phyloP scores from a whole-genome alignment of 805 yeast species.

The Kodamaea fukazawae region DNA sequence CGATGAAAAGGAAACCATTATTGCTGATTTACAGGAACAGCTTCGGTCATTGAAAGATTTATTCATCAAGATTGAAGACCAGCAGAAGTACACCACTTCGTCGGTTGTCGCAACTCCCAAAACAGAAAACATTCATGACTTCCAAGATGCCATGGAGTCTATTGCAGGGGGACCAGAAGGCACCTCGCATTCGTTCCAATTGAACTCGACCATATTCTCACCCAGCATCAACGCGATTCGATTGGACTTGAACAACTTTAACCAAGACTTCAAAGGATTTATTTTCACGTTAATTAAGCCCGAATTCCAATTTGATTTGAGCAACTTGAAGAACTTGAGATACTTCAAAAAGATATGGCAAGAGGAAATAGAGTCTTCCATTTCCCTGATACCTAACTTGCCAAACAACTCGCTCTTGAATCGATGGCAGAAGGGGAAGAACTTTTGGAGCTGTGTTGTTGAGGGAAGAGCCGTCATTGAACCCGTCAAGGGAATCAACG shows the following conservation, averaged over 20 bases:
- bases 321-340: conserved; percentile 47
- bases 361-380: conserved; percentile 68
- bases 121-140: conserved; percentile 4
- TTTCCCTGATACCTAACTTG: conserved; percentile 31
- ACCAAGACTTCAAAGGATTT: conserved; percentile 43
- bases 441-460: conserved; percentile 62
- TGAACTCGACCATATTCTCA: conserved; percentile 27
- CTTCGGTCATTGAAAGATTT: conserved; percentile 60
- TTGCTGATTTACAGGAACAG: conserved; percentile 66
- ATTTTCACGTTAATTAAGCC: conserved; percentile 31
- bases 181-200: conserved; percentile 10
- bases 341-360: conserved; percentile 62
- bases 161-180: background rate
- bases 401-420: conserved; percentile 55
- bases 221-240: conserved; percentile 39
- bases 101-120: conserved; percentile 3
- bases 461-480: conserved; percentile 83
- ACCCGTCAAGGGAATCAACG: conserved; percentile 83
- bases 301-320: conserved; percentile 35
- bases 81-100: conserved; percentile 17
- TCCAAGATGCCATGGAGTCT: background rate
- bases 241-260: conserved; percentile 44
- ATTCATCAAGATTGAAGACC: conserved; percentile 53
- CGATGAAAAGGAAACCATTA: conserved; percentile 65
- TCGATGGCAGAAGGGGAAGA: conserved; percentile 42